These are phyloP conservation scores for Tetracladium maxilliforme DNA, from an alignment of 2,329 filamentous ascomycete genomes.

Conservation along the genomic window DNA sequence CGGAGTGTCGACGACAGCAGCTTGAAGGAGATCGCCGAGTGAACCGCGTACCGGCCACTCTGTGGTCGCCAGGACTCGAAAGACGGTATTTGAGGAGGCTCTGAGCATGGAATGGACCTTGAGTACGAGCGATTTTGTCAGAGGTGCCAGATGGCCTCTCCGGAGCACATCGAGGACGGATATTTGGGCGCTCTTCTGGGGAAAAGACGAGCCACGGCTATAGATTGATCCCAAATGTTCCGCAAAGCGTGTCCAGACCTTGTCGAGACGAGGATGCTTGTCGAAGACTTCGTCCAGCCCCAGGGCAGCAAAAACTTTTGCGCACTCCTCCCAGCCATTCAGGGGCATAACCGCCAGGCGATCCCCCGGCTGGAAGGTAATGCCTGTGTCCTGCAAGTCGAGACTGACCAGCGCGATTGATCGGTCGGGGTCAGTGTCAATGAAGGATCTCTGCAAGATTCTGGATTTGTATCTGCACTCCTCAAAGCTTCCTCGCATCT, in stretches of 20 bases:
- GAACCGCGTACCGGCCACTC: slow-evolving; percentile 36
- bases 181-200: slow-evolving; percentile 14
- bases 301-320: slow-evolving; percentile 34
- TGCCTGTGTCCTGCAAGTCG: slow-evolving; percentile 34
- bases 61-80: slow-evolving; percentile 30
- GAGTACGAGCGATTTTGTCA: slow-evolving; percentile 33
- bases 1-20: slow-evolving; percentile 29
- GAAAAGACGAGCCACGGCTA: slow-evolving; percentile 6
- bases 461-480: slow-evolving; percentile 34
- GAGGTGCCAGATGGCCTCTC: slow-evolving; percentile 32
- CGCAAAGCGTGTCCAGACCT: slow-evolving; percentile 30
- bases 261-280: slow-evolving; percentile 19
- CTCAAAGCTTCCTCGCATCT: slow-evolving; percentile 38
- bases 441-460: slow-evolving; percentile 25
- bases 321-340: slow-evolving; percentile 37
- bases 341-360: slow-evolving; percentile 38
- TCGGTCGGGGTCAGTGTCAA: slow-evolving; percentile 28
- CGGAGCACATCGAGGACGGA: slow-evolving; percentile 32
- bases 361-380: slow-evolving; percentile 37
- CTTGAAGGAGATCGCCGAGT: slow-evolving; percentile 32
- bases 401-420: slow-evolving; percentile 33
- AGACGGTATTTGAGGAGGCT: slow-evolving; percentile 31
- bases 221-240: slow-evolving; percentile 26
- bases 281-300: slow-evolving; percentile 31
- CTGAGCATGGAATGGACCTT: slow-evolving; percentile 30